Conservation (phyloP, 129 eudicot species). For the Rutidosis leptorrhynchoides region DNA sequence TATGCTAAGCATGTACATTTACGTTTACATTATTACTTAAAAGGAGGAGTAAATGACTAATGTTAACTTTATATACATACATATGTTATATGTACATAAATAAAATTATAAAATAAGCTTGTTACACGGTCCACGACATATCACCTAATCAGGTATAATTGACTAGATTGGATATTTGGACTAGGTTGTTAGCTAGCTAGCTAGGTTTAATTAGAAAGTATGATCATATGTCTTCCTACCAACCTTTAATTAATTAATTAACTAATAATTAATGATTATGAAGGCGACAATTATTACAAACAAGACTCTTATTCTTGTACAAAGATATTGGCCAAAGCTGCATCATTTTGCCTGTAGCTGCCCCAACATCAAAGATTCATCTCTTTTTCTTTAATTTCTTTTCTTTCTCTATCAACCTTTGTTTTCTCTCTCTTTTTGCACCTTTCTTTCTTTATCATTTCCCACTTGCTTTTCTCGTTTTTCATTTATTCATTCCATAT, state of each 20-base stretch:
- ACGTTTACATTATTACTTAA: no score
- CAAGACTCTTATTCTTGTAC: constrained; percentile 42
- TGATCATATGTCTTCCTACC: constrained; percentile 14
- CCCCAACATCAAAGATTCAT: constrained; percentile 49
- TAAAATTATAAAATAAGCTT: not conserved
- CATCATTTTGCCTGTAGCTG: constrained; percentile 62
- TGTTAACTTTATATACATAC: no score
- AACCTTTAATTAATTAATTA: constrained; percentile 38
- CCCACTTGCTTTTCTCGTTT: constrained; percentile 32
- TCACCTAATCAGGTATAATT: not conserved
- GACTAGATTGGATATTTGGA: not conserved
- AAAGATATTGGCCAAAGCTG: constrained; percentile 52
- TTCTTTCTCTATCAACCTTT: constrained; percentile 38
- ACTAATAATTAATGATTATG: constrained; percentile 26
- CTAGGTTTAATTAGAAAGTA: constrained; percentile 17
- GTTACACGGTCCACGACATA: not conserved
- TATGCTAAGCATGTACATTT: no score
- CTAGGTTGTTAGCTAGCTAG: constrained; percentile 7
- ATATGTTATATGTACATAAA: not conserved
- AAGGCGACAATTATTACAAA: constrained; percentile 48
- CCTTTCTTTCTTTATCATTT: constrained; percentile 40
- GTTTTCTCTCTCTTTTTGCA: constrained; percentile 32
- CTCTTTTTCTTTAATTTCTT: constrained; percentile 31
- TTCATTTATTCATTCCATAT: constrained; percentile 18
- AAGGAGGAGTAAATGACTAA: no score